phyloP scores from a whole-genome alignment of 2,329 filamentous ascomycete genomes.

The Knufia petricola region DNA sequence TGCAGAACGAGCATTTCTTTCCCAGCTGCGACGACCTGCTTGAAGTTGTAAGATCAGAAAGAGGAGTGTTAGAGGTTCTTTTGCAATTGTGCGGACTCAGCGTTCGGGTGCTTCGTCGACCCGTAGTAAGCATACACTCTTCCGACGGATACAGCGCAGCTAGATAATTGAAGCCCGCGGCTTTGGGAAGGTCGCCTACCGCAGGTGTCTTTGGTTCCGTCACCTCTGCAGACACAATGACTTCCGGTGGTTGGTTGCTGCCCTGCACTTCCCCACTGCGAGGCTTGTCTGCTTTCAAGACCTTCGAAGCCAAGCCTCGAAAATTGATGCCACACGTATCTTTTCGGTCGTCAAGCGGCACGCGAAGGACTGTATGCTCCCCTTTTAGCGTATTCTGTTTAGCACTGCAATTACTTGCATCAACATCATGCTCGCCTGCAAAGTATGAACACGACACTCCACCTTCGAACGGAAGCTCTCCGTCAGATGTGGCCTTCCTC shows the following conservation, averaged over 20 bases:
- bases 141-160: background rate
- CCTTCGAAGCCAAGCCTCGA: background rate
- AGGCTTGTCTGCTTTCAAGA: no score
- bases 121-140: background rate
- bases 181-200: background rate
- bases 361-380: background rate
- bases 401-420: no score
- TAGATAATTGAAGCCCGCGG: background rate
- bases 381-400: no score
- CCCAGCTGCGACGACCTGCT: slow-evolving; percentile 6
- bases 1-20: slow-evolving; percentile 14
- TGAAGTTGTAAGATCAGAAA: slow-evolving; percentile 3
- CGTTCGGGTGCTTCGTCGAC: background rate
- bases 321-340: background rate
- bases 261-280: background rate
- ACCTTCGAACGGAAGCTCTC: no score
- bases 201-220: background rate
- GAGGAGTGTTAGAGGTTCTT: slow-evolving; percentile 1
- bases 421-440: no score
- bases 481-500: no score
- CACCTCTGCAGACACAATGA: background rate
- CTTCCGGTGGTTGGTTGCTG: background rate
- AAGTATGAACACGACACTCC: no score
- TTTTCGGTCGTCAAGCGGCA: background rate
- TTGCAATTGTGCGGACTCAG: background rate